A percentile compares a stretch with the other conserved stretches of the same genome.
Evolutionary conservation across 495 filamentous ascomycete genomes (phyloP).

Genomic region (Bacidia rubella): DNA sequence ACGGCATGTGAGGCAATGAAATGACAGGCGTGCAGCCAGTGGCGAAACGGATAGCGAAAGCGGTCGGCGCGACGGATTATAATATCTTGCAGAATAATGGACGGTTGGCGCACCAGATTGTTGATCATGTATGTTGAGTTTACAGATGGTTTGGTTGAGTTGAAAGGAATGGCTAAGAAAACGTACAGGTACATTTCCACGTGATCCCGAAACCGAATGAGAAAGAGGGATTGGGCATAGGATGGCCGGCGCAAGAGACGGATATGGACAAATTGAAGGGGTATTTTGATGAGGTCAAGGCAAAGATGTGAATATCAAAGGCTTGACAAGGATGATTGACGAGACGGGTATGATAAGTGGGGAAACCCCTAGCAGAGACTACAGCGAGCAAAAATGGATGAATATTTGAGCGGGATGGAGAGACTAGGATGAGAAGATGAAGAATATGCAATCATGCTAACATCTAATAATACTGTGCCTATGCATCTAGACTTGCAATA

Average conservation of each 20-base stretch:
- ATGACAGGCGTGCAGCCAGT: slow-evolving; percentile 65
- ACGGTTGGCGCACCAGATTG: slow-evolving; percentile 78
- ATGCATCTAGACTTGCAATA: neutral
- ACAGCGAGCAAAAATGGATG: too few relatives aligned
- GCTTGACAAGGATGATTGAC: slow-evolving; percentile 18
- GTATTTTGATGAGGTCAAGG: slow-evolving; percentile 67
- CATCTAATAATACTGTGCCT: neutral
- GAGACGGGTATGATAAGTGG: neutral
- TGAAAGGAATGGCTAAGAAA: neutral
- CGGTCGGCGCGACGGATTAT: slow-evolving; percentile 63
- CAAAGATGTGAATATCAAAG: slow-evolving; percentile 52
- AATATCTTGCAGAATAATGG: slow-evolving; percentile 98
- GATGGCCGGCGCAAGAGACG: slow-evolving; percentile 62
- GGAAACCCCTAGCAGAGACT: too few relatives aligned
- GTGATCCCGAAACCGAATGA: slow-evolving; percentile 96
- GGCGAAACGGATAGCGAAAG: slow-evolving; percentile 72
- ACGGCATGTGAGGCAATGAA: neutral
- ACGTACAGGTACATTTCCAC: slow-evolving; percentile 71
- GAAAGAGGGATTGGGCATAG: slow-evolving; percentile 62
- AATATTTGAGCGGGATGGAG: too few relatives aligned
- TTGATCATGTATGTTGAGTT: slow-evolving; percentile 62
- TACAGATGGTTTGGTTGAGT: too few relatives aligned
- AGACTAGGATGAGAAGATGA: neutral
- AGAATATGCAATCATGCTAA: neutral
- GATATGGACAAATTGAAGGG: slow-evolving; percentile 79